These are phyloP conservation scores for Calocybe indica DNA, from an alignment of 768 basidiomycete genomes.

Conservation along the genomic window DNA sequence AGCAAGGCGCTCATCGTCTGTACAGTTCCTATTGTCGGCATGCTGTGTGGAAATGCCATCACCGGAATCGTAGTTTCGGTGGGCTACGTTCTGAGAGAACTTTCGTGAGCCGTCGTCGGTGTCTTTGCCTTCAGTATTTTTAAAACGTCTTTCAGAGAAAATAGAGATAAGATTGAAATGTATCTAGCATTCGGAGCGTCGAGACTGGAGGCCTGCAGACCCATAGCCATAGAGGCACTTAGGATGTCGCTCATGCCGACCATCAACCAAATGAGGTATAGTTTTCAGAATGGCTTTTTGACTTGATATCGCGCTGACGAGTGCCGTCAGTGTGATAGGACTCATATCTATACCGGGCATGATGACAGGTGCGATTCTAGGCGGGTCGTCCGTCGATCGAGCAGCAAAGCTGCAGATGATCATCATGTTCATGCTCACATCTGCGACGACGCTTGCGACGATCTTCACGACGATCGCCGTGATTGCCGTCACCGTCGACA, in stretches of 20 bases:
- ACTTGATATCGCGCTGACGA: not conserved
- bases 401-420: constrained; percentile 88
- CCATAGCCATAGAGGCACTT: constrained; percentile 75
- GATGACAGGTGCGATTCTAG: constrained; percentile 91
- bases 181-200: constrained; percentile 85
- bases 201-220: constrained; percentile 76
- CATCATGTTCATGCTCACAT: constrained; percentile 91
- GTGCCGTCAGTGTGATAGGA: constrained; percentile 51
- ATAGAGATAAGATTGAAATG: constrained; percentile 79
- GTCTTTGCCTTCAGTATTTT: not conserved
- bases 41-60: constrained; percentile 80
- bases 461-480: constrained; percentile 58
- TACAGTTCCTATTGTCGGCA: constrained; percentile 76
- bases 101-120: constrained; percentile 44
- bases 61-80: constrained; percentile 69
- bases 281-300: not conserved
- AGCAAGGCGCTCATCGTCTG: not conserved
- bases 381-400: constrained; percentile 78
- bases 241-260: constrained; percentile 73
- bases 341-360: constrained; percentile 82
- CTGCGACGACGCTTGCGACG: constrained; percentile 66
- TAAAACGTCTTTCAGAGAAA: constrained; percentile 47
- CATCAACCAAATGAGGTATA: constrained; percentile 81
- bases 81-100: constrained; percentile 67
- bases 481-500: constrained; percentile 61